Evolutionary conservation across 2,329 filamentous ascomycete genomes (phyloP).

Genomic region (Stachybotrys chartarum): DNA sequence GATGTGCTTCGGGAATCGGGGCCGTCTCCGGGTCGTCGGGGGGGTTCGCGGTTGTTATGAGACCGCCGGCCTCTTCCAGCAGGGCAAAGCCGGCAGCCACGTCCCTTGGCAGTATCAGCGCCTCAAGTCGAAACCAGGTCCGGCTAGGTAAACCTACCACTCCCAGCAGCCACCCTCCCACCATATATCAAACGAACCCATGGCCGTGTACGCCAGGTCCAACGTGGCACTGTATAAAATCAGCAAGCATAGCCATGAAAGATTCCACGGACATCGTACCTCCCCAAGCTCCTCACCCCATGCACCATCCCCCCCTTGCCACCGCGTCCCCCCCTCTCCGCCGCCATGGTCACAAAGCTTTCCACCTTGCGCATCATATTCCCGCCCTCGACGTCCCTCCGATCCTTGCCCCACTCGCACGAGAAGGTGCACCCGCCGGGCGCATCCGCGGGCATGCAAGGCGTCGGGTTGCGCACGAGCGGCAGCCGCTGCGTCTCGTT

Average conservation of each 20-base stretch:
- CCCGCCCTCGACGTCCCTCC: constrained; percentile 56
- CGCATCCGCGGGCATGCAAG: constrained; percentile 55
- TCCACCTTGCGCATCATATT: constrained; percentile 67
- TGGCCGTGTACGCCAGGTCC: constrained; percentile 68
- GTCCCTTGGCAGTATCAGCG: constrained; percentile 41
- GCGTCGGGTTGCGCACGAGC: constrained; percentile 53
- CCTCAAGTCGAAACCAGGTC: background rate
- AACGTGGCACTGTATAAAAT: constrained; percentile 52
- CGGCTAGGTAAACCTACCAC: constrained; percentile 41
- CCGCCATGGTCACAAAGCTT: constrained; percentile 69
- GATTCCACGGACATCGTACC: constrained; percentile 16
- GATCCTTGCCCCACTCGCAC: constrained; percentile 76
- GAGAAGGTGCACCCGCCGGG: constrained; percentile 65
- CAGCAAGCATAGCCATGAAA: background rate
- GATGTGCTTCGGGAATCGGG: constrained; percentile 48
- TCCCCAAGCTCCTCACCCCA: constrained; percentile 63
- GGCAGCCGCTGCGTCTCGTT: constrained; percentile 59
- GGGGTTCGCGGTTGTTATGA: constrained; percentile 69
- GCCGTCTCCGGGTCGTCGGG: constrained; percentile 49
- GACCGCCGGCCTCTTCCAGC: constrained; percentile 63
- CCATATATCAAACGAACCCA: constrained; percentile 73
- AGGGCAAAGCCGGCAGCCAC: constrained; percentile 71
- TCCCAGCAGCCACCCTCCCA: constrained; percentile 81
- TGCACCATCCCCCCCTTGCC: constrained; percentile 75
- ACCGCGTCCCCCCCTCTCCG: constrained; percentile 52